A percentile compares a stretch with the other conserved stretches of the same genome.
phyloP scores from a whole-genome alignment of 2,329 filamentous ascomycete genomes.

The Aspergillus piperis region DNA sequence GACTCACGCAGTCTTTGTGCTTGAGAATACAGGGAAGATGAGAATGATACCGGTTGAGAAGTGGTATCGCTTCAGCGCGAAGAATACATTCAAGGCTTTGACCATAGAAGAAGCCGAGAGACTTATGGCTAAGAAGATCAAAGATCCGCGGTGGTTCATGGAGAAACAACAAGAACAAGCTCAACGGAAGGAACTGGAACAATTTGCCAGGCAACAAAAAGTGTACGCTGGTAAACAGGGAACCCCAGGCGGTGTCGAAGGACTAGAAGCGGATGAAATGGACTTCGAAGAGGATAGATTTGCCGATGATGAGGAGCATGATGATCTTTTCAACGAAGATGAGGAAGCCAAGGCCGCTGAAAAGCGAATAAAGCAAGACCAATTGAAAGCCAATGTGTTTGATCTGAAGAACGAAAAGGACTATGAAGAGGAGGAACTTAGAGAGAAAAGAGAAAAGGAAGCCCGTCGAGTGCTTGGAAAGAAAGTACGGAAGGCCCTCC shows the following conservation, averaged over 20 bases:
- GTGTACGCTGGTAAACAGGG: conserved; percentile 49
- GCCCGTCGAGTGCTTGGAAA: conserved; percentile 72
- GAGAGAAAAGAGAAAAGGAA: conserved; percentile 65
- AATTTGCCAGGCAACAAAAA: conserved; percentile 51
- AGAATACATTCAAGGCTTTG: conserved; percentile 68
- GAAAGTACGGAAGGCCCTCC: conserved; percentile 74
- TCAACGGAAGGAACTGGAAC: conserved; percentile 61
- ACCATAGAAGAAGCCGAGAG: conserved; percentile 84
- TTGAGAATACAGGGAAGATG: conserved; percentile 70
- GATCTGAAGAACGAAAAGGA: conserved; percentile 72
- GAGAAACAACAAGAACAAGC: conserved; percentile 55
- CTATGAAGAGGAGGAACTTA: conserved; percentile 67
- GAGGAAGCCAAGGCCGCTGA: conserved; percentile 75
- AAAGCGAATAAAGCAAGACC: conserved; percentile 73
- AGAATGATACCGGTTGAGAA: conserved; percentile 91
- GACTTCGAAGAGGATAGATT: conserved; percentile 74
- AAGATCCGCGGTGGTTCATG: conserved; percentile 79
- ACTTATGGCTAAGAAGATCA: conserved; percentile 75
- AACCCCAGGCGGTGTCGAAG: conserved; percentile 47
- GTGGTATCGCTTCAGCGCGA: conserved; percentile 71
- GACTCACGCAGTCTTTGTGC: conserved; percentile 73
- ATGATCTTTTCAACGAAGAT: conserved; percentile 76
- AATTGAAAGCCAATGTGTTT: conserved; percentile 85
- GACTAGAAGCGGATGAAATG: conserved; percentile 64
- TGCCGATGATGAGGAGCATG: conserved; percentile 82